Evolutionary conservation across 2,329 filamentous ascomycete genomes (phyloP).

Genomic region (Intubia oerlemansii): DNA sequence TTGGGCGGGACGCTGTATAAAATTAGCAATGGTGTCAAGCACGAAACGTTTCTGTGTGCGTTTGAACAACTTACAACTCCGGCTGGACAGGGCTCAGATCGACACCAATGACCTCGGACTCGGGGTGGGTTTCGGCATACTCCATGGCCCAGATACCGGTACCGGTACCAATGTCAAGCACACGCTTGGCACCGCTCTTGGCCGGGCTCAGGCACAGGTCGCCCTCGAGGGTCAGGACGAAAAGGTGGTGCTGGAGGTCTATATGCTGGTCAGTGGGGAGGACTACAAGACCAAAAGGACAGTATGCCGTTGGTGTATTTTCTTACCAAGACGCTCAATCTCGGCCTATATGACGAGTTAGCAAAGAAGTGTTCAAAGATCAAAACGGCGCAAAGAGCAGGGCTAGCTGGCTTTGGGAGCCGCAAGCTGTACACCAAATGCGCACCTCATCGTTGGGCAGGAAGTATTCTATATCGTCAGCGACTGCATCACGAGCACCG

Average conservation of each 20-base stretch:
- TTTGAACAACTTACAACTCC: conserved; percentile 7
- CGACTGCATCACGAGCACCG: neutral
- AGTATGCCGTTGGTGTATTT: no score
- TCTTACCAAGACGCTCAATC: conserved; percentile 8
- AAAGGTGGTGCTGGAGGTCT: conserved; percentile 9
- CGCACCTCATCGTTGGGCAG: conserved; percentile 9
- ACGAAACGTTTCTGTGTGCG: no score
- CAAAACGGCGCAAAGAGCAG: neutral
- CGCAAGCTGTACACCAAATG: no score
- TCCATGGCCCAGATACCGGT: conserved; percentile 11
- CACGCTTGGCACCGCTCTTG: conserved; percentile 7
- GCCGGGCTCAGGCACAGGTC: conserved; percentile 7
- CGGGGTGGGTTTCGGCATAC: conserved; percentile 9
- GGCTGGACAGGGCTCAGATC: conserved; percentile 10
- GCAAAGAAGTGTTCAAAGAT: neutral
- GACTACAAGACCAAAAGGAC: neutral
- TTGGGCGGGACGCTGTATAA: conserved; percentile 6
- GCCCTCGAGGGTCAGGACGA: conserved; percentile 7
- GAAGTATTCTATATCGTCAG: conserved; percentile 7
- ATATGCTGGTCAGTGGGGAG: neutral
- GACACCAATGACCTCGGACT: conserved; percentile 9
- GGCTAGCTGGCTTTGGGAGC: no score
- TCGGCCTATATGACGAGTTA: conserved; percentile 5
- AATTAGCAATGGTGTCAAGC: no score
- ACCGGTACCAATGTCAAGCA: conserved; percentile 9